A percentile compares a stretch with the other conserved stretches of the same genome.
These are phyloP conservation scores for Medakamo hakoo DNA, from an alignment of 139 green algal species.

Conservation along the genomic window DNA sequence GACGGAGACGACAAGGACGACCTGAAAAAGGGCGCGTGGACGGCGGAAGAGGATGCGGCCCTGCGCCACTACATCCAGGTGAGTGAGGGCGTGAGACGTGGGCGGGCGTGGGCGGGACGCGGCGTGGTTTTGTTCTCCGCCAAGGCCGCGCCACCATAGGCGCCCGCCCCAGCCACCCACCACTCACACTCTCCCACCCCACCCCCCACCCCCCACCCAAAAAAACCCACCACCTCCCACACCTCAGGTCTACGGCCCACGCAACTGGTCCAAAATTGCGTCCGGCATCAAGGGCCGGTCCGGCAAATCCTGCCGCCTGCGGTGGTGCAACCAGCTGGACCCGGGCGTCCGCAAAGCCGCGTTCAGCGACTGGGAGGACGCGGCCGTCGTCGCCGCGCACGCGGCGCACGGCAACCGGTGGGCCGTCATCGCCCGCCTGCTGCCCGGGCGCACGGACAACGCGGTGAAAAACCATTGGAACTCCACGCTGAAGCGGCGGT, in stretches of 20 bases:
- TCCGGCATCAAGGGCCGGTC: constrained; percentile 48
- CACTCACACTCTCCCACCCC: no score
- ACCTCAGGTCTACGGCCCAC: constrained; percentile 25
- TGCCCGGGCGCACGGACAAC: constrained; percentile 64
- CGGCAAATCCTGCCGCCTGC: constrained; percentile 69
- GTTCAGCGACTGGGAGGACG: constrained; percentile 57
- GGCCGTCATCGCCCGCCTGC: constrained; percentile 52
- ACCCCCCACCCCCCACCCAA: no score
- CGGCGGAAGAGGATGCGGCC: constrained; percentile 44
- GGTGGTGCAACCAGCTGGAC: constrained; percentile 76
- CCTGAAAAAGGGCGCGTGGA: constrained; percentile 59
- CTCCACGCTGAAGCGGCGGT: constrained; percentile 44
- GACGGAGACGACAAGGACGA: no score
- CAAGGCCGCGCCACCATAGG: no score
- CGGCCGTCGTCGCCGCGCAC: constrained; percentile 47
- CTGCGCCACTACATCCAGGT: constrained; percentile 15
- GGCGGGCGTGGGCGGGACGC: not conserved
- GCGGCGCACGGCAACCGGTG: constrained; percentile 55
- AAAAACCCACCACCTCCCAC: not conserved
- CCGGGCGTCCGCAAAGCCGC: constrained; percentile 55
- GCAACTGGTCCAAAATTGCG: constrained; percentile 72
- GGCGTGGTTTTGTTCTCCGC: no score
- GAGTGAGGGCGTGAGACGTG: not conserved
- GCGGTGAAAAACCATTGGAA: constrained; percentile 74
- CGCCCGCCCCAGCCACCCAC: no score